Base-by-base conservation (phyloP, 2,329 filamentous ascomycete species). In the Chaetomiaceae sp. region DNA sequence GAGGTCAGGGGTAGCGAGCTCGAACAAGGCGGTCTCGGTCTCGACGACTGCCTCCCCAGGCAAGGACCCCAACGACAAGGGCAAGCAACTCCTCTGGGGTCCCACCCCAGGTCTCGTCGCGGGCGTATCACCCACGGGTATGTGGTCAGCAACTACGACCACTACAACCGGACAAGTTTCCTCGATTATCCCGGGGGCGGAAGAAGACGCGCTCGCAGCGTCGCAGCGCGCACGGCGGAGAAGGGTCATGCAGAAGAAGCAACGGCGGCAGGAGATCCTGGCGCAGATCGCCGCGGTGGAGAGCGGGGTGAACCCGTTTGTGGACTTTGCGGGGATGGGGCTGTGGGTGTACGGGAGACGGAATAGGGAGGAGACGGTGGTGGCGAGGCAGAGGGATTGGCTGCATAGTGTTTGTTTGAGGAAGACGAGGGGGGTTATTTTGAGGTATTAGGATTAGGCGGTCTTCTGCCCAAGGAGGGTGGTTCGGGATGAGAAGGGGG, bases 281-380 rank as follows among this genome's bases (percentile, higher is more conserved):
- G 60, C 56, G 27, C 62, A 65, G 50, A 65, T 66, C 30, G 53
- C 49, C 32, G 59, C 61, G 29, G 59, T 67, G 44, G 61, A 67
- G 58, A 41, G 41, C n/a, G 59, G 49, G 49, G 5, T 53, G 27
- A 55, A 58, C 32, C 57, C 55, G 6, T 52, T 61, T 20, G 53
- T 53, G 7, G 44, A 56, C 21, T 61, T 58, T 25, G 55, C 46
- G n/a, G 52, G 53, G 36, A 56, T 59, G 55, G 51, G 41, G 11
- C 29, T 66, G 32, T 62, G 63, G 59, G 33, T 13, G 23, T 4
- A 14, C 4, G 14, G 23, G 29, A 16, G 21, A 13, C n/a, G n/a
- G n/a, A n/a, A n/a, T 9, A 4, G 49, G 16, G 9, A 18, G 30
- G 30, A 23, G 25, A 13, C 16, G 37, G 34, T 9, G 33, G 21